Evolutionary conservation across 2,329 filamentous ascomycete species (phyloP), one percentile per base, ranked within the genome.

Genomic region (Stemphylium beticola): DNA sequence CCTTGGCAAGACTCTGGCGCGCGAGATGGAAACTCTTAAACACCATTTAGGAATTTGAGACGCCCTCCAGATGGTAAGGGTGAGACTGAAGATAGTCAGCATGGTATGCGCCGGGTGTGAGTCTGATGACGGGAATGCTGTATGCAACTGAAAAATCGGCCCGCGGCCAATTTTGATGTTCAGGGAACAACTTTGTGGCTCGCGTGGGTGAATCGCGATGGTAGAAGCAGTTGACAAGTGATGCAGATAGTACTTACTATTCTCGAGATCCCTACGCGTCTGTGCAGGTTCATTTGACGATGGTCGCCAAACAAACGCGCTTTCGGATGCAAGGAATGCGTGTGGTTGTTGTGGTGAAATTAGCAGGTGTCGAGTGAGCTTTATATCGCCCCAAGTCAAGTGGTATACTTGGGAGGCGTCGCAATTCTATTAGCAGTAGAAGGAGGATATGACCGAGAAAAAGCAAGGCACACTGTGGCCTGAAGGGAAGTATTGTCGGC

Each of bases 241-340:
- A 41, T 17, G 31, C 17, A 18, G 22, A 49, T 9, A 26, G 4
- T 18, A 79, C 85, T 79, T 84, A 91, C 88, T 81, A 83, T 82
- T 81, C 81, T 84, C 79, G 81, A 78, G 77, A 61, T 66, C 61
- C 80, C 74, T 76, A 82, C 79, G 75, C 79, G 79, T 79, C 79
- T 81, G 82, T 93, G 92, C 93, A 97, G 92, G 92, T 95, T 96
- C 93, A 96, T 96, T 92, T 93, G 91, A 96, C 92, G 93, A 91
- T 54, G 80, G 88, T 87, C 90, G 91, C 83, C 92, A 95, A 68
- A 96, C 75, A 83, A 92, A 96, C 91, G 91, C 92, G 92, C 91
- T 78, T 77, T 70, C 29, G 80, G 42, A 75, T 55, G 61, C 59
- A 65, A 57, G 63, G 54, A 55, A 49, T 33, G 43, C 46, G 53